Conservation (phyloP, 75 land plant genomes). For the Picea sitchensis region DNA sequence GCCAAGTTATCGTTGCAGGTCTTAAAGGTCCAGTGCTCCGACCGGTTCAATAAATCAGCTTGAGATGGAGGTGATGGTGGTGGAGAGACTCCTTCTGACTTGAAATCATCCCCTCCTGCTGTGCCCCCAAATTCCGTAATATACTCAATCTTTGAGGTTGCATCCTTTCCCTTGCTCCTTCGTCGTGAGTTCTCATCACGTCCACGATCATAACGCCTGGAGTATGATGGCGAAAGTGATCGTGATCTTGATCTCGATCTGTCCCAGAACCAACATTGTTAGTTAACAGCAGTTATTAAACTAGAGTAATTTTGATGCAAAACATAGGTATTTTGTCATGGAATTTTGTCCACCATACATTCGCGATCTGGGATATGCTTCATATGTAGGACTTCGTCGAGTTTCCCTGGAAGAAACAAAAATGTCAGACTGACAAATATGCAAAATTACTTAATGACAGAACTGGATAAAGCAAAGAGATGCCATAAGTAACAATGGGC, state of each 20-base stretch:
- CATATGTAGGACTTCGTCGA: slow-evolving; percentile 90
- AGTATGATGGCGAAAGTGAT: slow-evolving; percentile 72
- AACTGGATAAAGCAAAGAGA: neutral
- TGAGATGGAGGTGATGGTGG: slow-evolving; percentile 81
- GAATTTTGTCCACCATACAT: slow-evolving; percentile 30
- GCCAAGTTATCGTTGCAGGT: slow-evolving; percentile 80
- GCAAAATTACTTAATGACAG: neutral
- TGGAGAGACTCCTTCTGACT: slow-evolving; percentile 63
- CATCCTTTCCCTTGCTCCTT: slow-evolving; percentile 43
- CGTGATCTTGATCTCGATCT: slow-evolving; percentile 84
- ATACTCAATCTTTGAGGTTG: slow-evolving; percentile 79
- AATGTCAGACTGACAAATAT: neutral
- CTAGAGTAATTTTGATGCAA: too few species aligned
- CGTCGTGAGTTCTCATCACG: slow-evolving; percentile 17
- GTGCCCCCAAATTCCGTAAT: slow-evolving; percentile 94
- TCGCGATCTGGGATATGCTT: slow-evolving; percentile 80
- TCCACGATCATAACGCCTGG: slow-evolving; percentile 59
- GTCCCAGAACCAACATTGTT: slow-evolving; percentile 6
- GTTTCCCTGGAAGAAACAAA: slow-evolving; percentile 51
- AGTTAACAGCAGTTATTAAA: neutral
- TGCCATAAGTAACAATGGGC: neutral
- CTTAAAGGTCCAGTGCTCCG: slow-evolving; percentile 95
- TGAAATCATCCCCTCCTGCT: slow-evolving; percentile 42
- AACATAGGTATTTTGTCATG: neutral
- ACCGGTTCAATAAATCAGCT: slow-evolving; percentile 75